Evolutionary conservation across 345 rosid species (phyloP).

Genomic region (Eutrema heterophyllum): DNA sequence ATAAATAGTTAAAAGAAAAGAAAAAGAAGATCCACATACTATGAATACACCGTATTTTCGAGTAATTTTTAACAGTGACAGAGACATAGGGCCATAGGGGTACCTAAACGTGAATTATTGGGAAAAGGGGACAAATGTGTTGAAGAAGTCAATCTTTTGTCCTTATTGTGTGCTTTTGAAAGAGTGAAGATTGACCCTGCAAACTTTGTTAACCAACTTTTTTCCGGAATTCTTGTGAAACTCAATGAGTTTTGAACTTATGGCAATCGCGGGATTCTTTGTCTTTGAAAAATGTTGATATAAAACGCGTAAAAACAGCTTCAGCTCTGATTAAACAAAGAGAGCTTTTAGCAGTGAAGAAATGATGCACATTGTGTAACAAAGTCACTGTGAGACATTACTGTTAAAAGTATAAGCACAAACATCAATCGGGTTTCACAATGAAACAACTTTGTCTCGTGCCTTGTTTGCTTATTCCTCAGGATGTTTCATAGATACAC

Average conservation of each 20-base stretch:
- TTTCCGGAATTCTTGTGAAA: neutral
- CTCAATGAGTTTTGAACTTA: constrained; percentile 1
- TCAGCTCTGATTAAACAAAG: constrained; percentile 12
- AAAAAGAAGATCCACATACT: neutral
- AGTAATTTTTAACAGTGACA: neutral
- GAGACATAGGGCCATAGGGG: neutral
- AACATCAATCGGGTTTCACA: neutral
- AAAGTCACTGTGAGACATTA: neutral
- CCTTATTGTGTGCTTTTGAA: constrained; percentile 24
- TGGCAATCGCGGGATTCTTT: neutral
- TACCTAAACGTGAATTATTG: constrained; percentile 7
- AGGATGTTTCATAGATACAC: constrained; percentile 9
- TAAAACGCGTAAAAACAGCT: constrained; percentile 1
- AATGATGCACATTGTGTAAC: constrained; percentile 5
- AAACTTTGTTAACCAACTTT: neutral
- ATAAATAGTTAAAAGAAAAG: neutral
- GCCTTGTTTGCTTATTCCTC: constrained; percentile 21
- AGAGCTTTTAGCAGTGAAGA: neutral
- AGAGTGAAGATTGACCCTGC: constrained; percentile 19
- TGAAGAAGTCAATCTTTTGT: constrained; percentile 25
- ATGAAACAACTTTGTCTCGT: neutral
- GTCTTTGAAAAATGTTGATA: neutral
- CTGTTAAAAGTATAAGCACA: neutral
- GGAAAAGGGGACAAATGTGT: neutral
- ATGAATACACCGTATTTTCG: neutral